Conservation (phyloP, 352 stramenopile species). For the Phytopythium ostracodes region DNA sequence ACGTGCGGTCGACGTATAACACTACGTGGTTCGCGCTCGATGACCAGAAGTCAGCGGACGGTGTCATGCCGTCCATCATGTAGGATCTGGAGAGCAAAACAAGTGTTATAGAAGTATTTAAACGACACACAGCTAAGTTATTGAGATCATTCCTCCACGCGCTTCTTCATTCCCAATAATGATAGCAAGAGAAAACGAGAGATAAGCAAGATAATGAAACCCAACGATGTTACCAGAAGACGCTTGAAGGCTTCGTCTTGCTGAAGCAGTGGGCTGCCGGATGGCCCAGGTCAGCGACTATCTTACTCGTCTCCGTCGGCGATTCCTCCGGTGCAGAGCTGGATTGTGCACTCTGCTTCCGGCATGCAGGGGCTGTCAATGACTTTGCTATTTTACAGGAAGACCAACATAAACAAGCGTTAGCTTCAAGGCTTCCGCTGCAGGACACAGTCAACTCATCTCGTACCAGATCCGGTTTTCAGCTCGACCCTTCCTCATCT, state of each 20-base stretch:
- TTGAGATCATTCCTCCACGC: not conserved
- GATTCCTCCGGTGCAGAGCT: slow-evolving; percentile 61
- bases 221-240: not conserved
- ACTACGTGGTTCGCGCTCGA: slow-evolving; percentile 61
- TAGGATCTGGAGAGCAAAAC: not conserved
- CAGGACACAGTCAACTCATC: not conserved
- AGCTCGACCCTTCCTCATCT: slow-evolving; percentile 90
- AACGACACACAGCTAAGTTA: slow-evolving; percentile 3
- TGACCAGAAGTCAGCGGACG: slow-evolving; percentile 33
- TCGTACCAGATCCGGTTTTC: slow-evolving; percentile 86
- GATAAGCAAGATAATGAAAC: slow-evolving; percentile 36
- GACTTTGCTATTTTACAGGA: slow-evolving; percentile 44
- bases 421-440: not conserved
- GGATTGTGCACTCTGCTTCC: slow-evolving; percentile 79
- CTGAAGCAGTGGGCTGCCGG: too few relatives aligned
- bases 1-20: slow-evolving; percentile 60
- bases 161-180: not conserved
- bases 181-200: slow-evolving; percentile 7
- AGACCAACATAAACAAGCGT: not conserved
- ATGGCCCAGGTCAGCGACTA: too few relatives aligned
- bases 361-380: slow-evolving; percentile 86
- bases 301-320: slow-evolving; percentile 52
- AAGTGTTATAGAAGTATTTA: slow-evolving; percentile 36
- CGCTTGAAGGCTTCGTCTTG: not conserved
- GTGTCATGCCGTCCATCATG: slow-evolving; percentile 27